These are phyloP conservation scores for Globisporangium carolinianum DNA, from an alignment of 352 stramenopile genomes.

Conservation along the genomic window DNA sequence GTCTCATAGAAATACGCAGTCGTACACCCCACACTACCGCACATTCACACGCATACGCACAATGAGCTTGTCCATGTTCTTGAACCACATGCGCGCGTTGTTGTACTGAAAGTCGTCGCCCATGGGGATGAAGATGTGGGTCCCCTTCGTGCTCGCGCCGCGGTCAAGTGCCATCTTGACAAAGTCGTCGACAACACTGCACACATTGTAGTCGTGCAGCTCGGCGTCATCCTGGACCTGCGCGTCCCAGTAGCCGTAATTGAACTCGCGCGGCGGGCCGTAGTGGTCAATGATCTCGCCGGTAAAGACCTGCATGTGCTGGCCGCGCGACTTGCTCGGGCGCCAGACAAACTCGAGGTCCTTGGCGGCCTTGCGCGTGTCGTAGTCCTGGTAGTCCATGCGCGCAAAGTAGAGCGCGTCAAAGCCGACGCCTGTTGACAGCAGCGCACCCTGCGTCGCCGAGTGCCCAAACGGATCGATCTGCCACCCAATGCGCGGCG, in stretches of 20 bases:
- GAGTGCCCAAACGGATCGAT: conserved; percentile 96
- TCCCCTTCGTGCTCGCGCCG: conserved; percentile 59
- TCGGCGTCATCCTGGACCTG: conserved; percentile 83
- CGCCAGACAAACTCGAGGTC: conserved; percentile 96
- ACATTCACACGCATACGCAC: conserved; percentile 3
- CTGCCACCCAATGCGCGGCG: conserved; percentile 95
- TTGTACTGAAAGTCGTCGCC: conserved; percentile 94
- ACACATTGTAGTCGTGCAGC: conserved; percentile 88
- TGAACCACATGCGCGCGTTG: conserved; percentile 86
- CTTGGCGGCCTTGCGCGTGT: conserved; percentile 77
- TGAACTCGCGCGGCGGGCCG: conserved; percentile 60
- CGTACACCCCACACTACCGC: not conserved
- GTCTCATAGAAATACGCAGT: not conserved
- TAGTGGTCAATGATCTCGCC: conserved; percentile 85
- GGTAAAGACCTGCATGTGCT: conserved; percentile 80
- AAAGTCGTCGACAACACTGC: conserved; percentile 81
- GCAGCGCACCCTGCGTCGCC: conserved; percentile 88
- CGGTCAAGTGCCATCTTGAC: conserved; percentile 68
- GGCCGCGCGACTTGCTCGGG: conserved; percentile 78
- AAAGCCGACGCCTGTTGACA: conserved; percentile 91
- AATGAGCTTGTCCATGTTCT: conserved; percentile 97
- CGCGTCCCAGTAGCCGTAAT: conserved; percentile 59
- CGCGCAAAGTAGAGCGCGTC: conserved; percentile 96
- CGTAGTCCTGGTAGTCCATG: conserved; percentile 97
- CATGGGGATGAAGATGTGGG: conserved; percentile 89